Percentiles rank a stretch among this genome's conserved stretches.
These are phyloP conservation scores for Nicotiana rustica DNA, from an alignment of 305 asterid species.

Conservation along the genomic window DNA sequence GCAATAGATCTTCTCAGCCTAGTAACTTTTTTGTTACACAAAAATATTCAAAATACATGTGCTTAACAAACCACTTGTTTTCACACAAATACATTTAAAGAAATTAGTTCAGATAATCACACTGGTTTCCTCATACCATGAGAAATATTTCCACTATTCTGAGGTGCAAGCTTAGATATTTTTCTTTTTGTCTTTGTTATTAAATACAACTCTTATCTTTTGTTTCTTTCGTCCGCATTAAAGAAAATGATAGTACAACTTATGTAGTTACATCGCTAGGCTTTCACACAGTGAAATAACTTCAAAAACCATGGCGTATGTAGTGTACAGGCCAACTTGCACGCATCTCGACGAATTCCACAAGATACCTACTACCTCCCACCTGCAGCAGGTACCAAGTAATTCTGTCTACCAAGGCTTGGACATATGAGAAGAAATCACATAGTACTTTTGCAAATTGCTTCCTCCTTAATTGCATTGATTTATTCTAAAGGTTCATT, in stretches of 20 bases:
- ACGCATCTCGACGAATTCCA: too few species aligned
- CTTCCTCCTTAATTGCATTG: neutral
- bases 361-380: too few species aligned
- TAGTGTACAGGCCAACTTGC: too few species aligned
- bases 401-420: too few species aligned
- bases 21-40: neutral
- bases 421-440: too few species aligned
- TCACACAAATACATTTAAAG: neutral
- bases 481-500: neutral
- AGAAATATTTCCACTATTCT: neutral
- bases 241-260: neutral
- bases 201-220: conserved; percentile 4
- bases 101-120: neutral
- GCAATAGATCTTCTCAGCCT: neutral
- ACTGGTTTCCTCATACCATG: neutral
- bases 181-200: neutral
- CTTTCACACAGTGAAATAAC: neutral
- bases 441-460: too few species aligned
- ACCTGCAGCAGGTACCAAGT: too few species aligned
- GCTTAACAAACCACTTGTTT: neutral
- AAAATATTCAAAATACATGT: neutral
- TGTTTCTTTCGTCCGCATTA: neutral
- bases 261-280: conserved; percentile 16
- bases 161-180: neutral
- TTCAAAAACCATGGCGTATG: neutral